Evolutionary conservation across 768 basidiomycete genomes (phyloP).

Genomic region (Trametes meyenii): DNA sequence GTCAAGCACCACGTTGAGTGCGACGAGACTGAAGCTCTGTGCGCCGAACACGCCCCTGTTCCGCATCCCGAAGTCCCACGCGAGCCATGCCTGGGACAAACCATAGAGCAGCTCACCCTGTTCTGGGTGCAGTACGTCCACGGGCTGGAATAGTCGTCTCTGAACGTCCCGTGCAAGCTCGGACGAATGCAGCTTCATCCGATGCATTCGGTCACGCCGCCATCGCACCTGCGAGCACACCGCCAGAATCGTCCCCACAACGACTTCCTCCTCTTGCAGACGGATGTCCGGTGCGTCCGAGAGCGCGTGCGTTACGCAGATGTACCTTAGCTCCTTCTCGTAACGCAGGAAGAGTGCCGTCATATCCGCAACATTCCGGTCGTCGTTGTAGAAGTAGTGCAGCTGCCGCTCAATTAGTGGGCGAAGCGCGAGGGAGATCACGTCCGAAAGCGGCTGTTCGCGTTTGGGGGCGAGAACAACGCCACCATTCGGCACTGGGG

Average conservation of each 20-base stretch:
- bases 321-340: slow-evolving; percentile 67
- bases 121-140: slow-evolving; percentile 17
- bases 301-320: slow-evolving; percentile 67
- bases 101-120: slow-evolving; percentile 29
- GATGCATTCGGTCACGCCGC: slow-evolving; percentile 58
- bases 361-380: slow-evolving; percentile 34
- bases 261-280: slow-evolving; percentile 73
- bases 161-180: slow-evolving; percentile 56
- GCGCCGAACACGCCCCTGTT: slow-evolving; percentile 35
- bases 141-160: slow-evolving; percentile 34
- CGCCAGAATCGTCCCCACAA: slow-evolving; percentile 73
- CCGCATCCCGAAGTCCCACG: slow-evolving; percentile 60
- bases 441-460: slow-evolving; percentile 26
- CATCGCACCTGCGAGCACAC: slow-evolving; percentile 65
- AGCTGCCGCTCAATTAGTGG: slow-evolving; percentile 29
- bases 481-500: slow-evolving; percentile 11
- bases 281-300: slow-evolving; percentile 56
- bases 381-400: slow-evolving; percentile 25
- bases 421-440: slow-evolving; percentile 28
- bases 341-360: slow-evolving; percentile 54
- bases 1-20: slow-evolving; percentile 60
- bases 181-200: slow-evolving; percentile 61
- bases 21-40: slow-evolving; percentile 71
- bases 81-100: slow-evolving; percentile 61
- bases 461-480: not conserved